phyloP scores from a whole-genome alignment of 2,329 filamentous ascomycete genomes.

The Epichloe hybrida region DNA sequence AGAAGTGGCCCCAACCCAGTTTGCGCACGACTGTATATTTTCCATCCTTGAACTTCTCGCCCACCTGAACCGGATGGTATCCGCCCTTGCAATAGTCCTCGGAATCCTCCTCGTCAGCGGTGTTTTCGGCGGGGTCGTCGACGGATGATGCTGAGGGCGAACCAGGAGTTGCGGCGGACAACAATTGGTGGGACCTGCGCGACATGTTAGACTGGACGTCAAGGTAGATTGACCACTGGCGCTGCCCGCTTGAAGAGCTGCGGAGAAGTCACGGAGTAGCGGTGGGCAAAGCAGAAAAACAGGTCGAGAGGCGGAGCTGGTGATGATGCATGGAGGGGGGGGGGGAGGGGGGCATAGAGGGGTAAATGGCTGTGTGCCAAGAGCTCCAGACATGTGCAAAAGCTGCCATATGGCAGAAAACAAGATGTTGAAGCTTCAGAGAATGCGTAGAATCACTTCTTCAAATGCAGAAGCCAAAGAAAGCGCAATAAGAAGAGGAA shows the following conservation, averaged over 20 bases:
- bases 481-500: not conserved
- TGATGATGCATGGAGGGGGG: not conserved
- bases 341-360: not conserved
- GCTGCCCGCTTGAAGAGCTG: conserved; percentile 1
- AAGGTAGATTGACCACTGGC: conserved; percentile 8
- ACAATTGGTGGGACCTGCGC: conserved; percentile 39
- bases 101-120: conserved; percentile 94
- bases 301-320: conserved; percentile 1
- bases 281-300: not conserved
- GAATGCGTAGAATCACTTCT: not conserved
- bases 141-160: conserved; percentile 69
- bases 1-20: conserved; percentile 96
- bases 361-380: not conserved
- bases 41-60: conserved; percentile 94
- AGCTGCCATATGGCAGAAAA: not conserved
- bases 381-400: not conserved
- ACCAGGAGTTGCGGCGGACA: conserved; percentile 52
- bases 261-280: not conserved
- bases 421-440: not conserved
- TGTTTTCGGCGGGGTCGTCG: conserved; percentile 76
- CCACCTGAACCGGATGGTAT: conserved; percentile 88
- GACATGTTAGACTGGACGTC: conserved; percentile 2
- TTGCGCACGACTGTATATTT: conserved; percentile 95
- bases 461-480: not conserved
- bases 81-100: conserved; percentile 99